These are phyloP conservation scores for Astrothelium macrocarpum DNA, from an alignment of 495 filamentous ascomycete species.

Conservation along the genomic window DNA sequence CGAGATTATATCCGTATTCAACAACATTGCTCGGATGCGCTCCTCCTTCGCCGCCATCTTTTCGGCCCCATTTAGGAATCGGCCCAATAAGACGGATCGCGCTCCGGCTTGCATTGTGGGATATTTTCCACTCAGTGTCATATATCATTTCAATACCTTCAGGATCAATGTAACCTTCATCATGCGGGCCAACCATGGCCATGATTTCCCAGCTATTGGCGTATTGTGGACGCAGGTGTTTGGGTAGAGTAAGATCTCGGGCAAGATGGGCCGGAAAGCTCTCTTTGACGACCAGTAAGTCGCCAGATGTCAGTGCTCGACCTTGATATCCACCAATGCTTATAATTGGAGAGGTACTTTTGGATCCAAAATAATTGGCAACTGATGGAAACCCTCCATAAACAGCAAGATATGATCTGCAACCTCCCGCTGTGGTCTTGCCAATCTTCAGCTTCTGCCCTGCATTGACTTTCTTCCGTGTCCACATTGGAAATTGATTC, in stretches of 20 bases:
- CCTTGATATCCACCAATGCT: slow-evolving; percentile 52
- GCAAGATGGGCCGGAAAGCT: slow-evolving; percentile 23
- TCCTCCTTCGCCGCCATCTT: slow-evolving; percentile 51
- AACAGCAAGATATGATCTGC: slow-evolving; percentile 49
- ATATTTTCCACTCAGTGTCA: slow-evolving; percentile 45
- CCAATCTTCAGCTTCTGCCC: slow-evolving; percentile 49
- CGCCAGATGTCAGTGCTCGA: slow-evolving; percentile 42
- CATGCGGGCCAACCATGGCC: slow-evolving; percentile 49
- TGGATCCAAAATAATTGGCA: slow-evolving; percentile 49
- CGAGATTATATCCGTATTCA: slow-evolving; percentile 50
- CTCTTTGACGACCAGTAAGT: slow-evolving; percentile 37
- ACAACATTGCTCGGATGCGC: slow-evolving; percentile 50
- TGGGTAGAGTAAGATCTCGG: slow-evolving; percentile 29
- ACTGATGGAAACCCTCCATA: slow-evolving; percentile 48
- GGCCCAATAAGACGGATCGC: slow-evolving; percentile 51
- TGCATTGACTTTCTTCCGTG: slow-evolving; percentile 38
- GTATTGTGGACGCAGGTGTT: slow-evolving; percentile 37
- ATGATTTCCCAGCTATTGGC: slow-evolving; percentile 40
- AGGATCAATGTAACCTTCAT: slow-evolving; percentile 42
- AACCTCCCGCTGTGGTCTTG: slow-evolving; percentile 41
- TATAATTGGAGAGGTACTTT: slow-evolving; percentile 47
- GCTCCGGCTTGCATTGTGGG: slow-evolving; percentile 49
- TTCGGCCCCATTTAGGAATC: slow-evolving; percentile 45
- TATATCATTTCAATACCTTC: slow-evolving; percentile 49
- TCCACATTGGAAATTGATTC: slow-evolving; percentile 43